Evolutionary conservation across 805 yeast genomes (phyloP), one percentile per base, ranked within the genome.

Genomic region (Sugiyamaella lignohabitans): DNA sequence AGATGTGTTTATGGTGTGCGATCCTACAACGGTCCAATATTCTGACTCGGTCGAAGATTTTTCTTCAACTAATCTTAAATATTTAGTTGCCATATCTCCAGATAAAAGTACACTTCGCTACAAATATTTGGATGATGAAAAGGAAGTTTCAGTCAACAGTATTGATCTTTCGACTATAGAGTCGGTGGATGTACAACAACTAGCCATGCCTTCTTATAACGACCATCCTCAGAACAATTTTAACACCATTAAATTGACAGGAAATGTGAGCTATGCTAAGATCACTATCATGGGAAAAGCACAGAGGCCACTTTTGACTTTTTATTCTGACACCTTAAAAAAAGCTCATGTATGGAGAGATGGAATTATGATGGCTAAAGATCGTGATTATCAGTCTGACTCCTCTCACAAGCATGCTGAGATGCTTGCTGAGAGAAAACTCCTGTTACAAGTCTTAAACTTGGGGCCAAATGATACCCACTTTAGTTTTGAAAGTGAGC

Each of bases 1-100:
- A 1, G 75, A 84, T 1, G 87, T 95, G 95, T 89, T 84, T 11
- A 27, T 27, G n/a, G n/a, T n/a, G n/a, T n/a, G n/a, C n/a, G n/a
- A n/a, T n/a, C n/a, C n/a, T n/a, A n/a, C n/a, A n/a, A n/a, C n/a
- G n/a, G n/a, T n/a, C n/a, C n/a, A n/a, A n/a, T n/a, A n/a, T n/a
- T n/a, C n/a, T n/a, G n/a, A n/a, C n/a, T n/a, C n/a, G n/a, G n/a
- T n/a, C n/a, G n/a, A n/a, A n/a, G n/a, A n/a, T n/a, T n/a, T n/a
- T n/a, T n/a, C n/a, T n/a, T n/a, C n/a, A n/a, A n/a, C n/a, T n/a
- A n/a, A n/a, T n/a, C n/a, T n/a, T n/a, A n/a, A n/a, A n/a, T n/a
- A n/a, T n/a, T n/a, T n/a, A n/a, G n/a, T n/a, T n/a, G n/a, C n/a
- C n/a, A n/a, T n/a, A 27, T 11, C 30, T 27, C 30, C 30, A 11